A percentile compares a stretch with the other conserved stretches of the same genome.
Conservation (phyloP, 257 asterid genomes). For the Solanum stenotomum region DNA sequence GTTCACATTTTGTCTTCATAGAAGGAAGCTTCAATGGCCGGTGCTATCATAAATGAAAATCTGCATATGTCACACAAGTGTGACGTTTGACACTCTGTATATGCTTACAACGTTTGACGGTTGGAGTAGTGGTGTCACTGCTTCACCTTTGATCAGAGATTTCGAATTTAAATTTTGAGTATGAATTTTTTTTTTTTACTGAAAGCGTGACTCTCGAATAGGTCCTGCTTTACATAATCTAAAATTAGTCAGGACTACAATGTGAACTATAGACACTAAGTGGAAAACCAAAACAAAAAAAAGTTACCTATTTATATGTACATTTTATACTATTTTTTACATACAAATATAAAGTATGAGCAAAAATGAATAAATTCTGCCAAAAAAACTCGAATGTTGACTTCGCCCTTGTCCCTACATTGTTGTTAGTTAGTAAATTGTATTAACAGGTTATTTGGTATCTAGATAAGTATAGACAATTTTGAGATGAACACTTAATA, state of each 20-base stretch:
- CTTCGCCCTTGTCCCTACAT: no score
- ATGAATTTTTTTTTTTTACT: no score
- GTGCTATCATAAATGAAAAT: neutral
- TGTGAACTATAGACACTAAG: no score
- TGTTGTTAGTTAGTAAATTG: no score
- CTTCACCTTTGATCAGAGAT: accelerated
- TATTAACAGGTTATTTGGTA: no score
- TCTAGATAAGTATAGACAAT: neutral
- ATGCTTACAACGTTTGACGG: no score
- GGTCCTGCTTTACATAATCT: no score
- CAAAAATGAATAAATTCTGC: neutral
- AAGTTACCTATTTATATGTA: neutral
- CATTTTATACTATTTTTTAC: no score
- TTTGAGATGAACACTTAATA: no score
- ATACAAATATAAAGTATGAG: neutral
- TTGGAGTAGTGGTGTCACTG: no score
- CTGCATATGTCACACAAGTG: neutral
- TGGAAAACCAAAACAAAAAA: no score
- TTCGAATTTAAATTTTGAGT: accelerated
- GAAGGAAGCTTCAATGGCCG: neutral
- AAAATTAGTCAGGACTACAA: accelerated
- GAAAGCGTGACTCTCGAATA: accelerated
- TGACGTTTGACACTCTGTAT: neutral
- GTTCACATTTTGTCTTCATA: neutral
- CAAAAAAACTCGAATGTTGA: neutral